Evolutionary conservation across 495 filamentous ascomycete genomes (phyloP), one percentile per base, ranked within the genome.

Genomic region (Aspergillus olivimuriae): DNA sequence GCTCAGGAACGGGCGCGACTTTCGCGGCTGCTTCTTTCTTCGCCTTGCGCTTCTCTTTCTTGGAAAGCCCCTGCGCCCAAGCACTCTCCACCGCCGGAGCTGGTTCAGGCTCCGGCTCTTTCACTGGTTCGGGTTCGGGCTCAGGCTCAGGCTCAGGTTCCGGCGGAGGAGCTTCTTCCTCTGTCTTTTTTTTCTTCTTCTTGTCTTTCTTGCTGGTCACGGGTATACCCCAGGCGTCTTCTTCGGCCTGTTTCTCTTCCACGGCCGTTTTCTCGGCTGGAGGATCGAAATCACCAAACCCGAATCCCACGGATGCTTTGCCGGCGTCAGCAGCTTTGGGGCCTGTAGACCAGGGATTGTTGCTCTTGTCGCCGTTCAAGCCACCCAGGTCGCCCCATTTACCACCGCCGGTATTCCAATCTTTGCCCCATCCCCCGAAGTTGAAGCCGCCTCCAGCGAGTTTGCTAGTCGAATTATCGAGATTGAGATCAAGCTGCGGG

Each of bases 351-450:
- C 72, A 77, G 20, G 68, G 65, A 24, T 70, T 70, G 10, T 46
- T 61, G 35, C 60, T 55, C 26, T 58, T 53, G 24, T 26, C 50
- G n/a, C 53, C 56, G 39, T 68, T 63, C n/a, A 52, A 30, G n/a
- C 64, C 64, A 28, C 56, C 59, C 7, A 68, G 43, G 19, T 52
- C 47, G 26, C 58, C 62, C 17, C 66, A 53, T 14, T n/a, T n/a
- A n/a, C n/a, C n/a, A n/a, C 55, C 66, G 56, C 60, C 62, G 51
- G 55, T 64, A 26, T 50, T 60, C 70, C 70, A 74, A 34, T 51
- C 55, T 38, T 63, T 63, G 6, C 64, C 70, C 72, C 71, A 74
- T 34, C 59, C 68, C 12, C 70, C 66, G 34, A 75, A 70, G 23
- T 56, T 56, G 50, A 70, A 70, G 1, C 60, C 59, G 21, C 55